These are phyloP conservation scores for Diaporthe helianthi DNA, from an alignment of 2,329 filamentous ascomycete genomes.

Conservation along the genomic window DNA sequence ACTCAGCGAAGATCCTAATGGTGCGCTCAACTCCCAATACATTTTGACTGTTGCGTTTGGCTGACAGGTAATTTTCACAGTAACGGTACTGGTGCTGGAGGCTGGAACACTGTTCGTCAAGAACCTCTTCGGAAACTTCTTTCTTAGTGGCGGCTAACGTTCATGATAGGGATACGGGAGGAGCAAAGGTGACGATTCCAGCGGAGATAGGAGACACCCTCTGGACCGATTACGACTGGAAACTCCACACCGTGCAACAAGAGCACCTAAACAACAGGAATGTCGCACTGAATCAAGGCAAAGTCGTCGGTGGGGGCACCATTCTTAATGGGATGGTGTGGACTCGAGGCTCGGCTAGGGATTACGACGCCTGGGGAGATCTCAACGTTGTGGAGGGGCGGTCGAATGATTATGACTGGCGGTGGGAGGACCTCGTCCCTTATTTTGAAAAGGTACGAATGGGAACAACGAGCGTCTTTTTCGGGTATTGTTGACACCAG, in stretches of 20 bases:
- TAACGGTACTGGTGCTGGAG: slow-evolving; percentile 36
- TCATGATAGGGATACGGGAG: slow-evolving; percentile 30
- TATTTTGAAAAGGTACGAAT: slow-evolving; percentile 55
- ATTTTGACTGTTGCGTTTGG: not conserved
- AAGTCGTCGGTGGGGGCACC: slow-evolving; percentile 49
- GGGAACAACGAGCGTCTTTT: accelerated
- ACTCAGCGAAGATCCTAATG: slow-evolving; percentile 47
- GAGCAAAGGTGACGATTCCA: slow-evolving; percentile 35
- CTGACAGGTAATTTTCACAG: slow-evolving; percentile 19
- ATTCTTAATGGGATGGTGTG: slow-evolving; percentile 52
- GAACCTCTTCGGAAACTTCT: not conserved
- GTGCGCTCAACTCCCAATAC: slow-evolving; percentile 11
- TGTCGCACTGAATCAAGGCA: slow-evolving; percentile 46
- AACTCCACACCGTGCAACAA: slow-evolving; percentile 42
- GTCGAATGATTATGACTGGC: slow-evolving; percentile 42
- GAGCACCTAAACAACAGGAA: slow-evolving; percentile 45
- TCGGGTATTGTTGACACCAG: not conserved
- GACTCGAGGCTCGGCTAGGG: slow-evolving; percentile 47
- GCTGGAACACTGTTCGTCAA: slow-evolving; percentile 35
- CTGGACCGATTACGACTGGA: slow-evolving; percentile 40
- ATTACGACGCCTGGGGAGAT: slow-evolving; percentile 52
- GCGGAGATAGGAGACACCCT: slow-evolving; percentile 35
- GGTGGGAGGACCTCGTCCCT: slow-evolving; percentile 52
- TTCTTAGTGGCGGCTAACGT: not conserved
- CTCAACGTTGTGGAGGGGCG: slow-evolving; percentile 46